Base-by-base conservation (phyloP, 148 eudicot species). In the Diospyros lotus region DNA sequence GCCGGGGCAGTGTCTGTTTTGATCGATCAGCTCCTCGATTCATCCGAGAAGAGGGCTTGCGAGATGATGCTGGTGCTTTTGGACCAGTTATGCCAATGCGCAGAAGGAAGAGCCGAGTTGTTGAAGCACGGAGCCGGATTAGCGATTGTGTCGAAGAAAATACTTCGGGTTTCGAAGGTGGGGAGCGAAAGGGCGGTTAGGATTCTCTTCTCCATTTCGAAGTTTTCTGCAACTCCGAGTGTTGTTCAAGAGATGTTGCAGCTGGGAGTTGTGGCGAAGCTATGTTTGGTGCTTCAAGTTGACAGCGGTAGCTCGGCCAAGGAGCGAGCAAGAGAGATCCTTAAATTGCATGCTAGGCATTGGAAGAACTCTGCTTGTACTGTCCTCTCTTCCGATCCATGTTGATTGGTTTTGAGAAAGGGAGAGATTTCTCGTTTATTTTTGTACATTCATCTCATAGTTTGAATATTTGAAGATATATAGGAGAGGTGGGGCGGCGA, bases 71-170 rank as follows among this genome's bases (percentile, higher is more conserved):
- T 92, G 6, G 69, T 76, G 11, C 80, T 80, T 51, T 41, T 92
- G 71, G 97, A 92, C 14, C 78, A 58, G 38, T 54, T 88, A 0
- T 85, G 97, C 71, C 85, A 87, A 15, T 88, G 94, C 60, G 92
- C 97, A 0, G 92, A 92, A 51, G 97, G 97, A 10, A 73, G 94
- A 73, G 84, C 92, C 1, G 91, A 78, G 72, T 50, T 92, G 58
- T 42, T 92, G 71, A 78, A 40, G 9, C 97, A 92, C 45, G 84
- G 85, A 1, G 92, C 89, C 0, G 97, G 94, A 2, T 58, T 92
- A 15, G 92, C 97, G 0, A 77, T 92, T 6, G 91, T 92, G 43
- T 92, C 97, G 5, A 92, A 92, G 76, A 92, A 83, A 76, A 81
- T 90, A 38, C 82, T 92, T 55, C 84, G 97, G 81, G 88, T 92